These are phyloP conservation scores for Flaveria robusta DNA, from an alignment of 129 eudicot genomes.

Conservation along the genomic window DNA sequence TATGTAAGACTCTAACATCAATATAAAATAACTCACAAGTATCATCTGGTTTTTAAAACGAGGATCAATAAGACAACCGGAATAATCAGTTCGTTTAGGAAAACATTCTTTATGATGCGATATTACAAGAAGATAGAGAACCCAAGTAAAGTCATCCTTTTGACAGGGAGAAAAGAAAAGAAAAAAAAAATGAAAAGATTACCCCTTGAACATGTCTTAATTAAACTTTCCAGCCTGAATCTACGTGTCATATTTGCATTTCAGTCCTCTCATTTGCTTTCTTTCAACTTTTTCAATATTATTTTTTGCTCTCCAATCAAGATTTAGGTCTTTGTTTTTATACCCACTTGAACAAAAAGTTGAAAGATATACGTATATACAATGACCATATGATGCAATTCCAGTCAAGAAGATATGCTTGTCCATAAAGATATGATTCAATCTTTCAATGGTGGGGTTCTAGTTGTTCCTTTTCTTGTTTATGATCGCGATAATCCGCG, in stretches of 20 bases:
- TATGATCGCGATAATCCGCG: slow-evolving; percentile 10
- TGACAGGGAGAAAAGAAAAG: slow-evolving; percentile 2
- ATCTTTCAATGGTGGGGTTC: slow-evolving; percentile 44
- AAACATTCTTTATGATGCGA: neutral
- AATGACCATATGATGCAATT: slow-evolving; percentile 49
- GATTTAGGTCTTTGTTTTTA: neutral
- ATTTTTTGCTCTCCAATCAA: neutral
- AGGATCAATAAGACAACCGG: no score
- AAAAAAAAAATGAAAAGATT: slow-evolving; percentile 18
- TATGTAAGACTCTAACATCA: no score
- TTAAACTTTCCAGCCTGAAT: slow-evolving; percentile 70
- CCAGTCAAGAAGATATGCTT: slow-evolving; percentile 49
- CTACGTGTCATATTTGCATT: slow-evolving; percentile 57
- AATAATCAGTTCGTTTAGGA: no score
- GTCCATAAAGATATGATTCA: slow-evolving; percentile 31
- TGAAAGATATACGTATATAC: slow-evolving; percentile 37
- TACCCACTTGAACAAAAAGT: slow-evolving; percentile 29
- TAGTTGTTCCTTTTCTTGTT: slow-evolving; percentile 29
- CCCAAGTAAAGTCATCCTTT: neutral
- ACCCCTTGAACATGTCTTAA: slow-evolving; percentile 31
- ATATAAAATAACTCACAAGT: no score
- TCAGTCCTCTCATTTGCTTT: slow-evolving; percentile 39
- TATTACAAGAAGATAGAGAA: neutral
- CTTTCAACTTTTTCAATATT: slow-evolving; percentile 23
- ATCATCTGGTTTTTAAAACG: no score